phyloP scores from a whole-genome alignment of 345 rosid species.

The Alliaria petiolata region DNA sequence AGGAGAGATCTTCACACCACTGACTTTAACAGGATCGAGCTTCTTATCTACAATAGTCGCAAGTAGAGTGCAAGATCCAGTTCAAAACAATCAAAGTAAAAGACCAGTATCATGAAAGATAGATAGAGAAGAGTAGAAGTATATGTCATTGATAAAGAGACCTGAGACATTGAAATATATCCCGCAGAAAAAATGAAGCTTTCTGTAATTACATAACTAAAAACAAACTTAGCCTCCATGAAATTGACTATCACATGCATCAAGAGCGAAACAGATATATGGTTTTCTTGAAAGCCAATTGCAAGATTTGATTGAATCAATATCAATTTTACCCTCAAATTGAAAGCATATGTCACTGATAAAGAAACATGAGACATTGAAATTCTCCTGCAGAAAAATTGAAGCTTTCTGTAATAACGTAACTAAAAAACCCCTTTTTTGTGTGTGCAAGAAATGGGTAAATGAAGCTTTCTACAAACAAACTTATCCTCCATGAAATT shows the following conservation, averaged over 20 bases:
- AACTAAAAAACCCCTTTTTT: not conserved
- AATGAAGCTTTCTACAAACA: not conserved
- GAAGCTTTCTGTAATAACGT: not conserved
- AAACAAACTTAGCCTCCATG: not conserved
- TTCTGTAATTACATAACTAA: not conserved
- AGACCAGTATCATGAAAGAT: no score
- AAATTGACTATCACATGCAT: not conserved
- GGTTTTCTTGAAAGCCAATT: not conserved
- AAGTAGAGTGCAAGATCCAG: not conserved
- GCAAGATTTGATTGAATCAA: not conserved
- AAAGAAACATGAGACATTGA: not conserved
- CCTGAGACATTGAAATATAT: not conserved
- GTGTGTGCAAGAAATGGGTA: not conserved
- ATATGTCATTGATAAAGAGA: not conserved
- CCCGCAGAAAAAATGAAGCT: not conserved
- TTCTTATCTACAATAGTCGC: constrained; percentile 38
- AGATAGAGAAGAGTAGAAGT: no score
- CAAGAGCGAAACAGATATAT: not conserved
- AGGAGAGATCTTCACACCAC: constrained; percentile 52
- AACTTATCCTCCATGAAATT: not conserved
- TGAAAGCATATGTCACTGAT: not conserved
- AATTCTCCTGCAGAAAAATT: not conserved
- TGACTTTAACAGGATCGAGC: constrained; percentile 42
- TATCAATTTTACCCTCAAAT: not conserved
- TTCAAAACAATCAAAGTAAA: not conserved